Base-by-base conservation (phyloP, 83 land plant genomes). In the Diphasiastrum complanatum region DNA sequence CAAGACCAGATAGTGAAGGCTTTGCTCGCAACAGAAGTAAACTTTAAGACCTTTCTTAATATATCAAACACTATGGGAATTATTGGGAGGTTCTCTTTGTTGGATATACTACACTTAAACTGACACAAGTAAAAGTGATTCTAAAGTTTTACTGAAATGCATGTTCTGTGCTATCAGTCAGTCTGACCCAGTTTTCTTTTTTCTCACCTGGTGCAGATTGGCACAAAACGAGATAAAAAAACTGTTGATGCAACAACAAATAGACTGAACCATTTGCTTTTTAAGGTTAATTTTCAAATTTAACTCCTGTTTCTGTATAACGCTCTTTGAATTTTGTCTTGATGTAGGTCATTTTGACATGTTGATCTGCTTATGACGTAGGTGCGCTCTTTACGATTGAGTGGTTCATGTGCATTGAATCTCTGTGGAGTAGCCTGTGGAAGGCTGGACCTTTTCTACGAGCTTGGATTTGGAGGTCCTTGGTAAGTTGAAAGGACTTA, bases 351-450 rank as follows among this genome's bases (percentile, higher is more conserved):
- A n/a, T n/a, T n/a, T n/a, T n/a, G n/a, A n/a, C n/a, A n/a, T n/a
- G n/a, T n/a, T n/a, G n/a, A 3, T 45, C 23, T 2, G 36, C 33
- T 27, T 63, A 34, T 40, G 4, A 5, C 65, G 47, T 74, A 92
- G 98, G 88, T 88, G 47, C 79, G 96, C 32, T 85, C 96, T 2
- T 40, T 92, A n/a, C 79, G 98, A 31, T 83, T 92, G 88, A 66
- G 73, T 68, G 96, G 98, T 5, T 92, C 98, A 2, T 85, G 96
- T 79, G 98, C 98, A 4, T 47, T 92, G 69, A 81, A 92, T 61
- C 77, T 92, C 11, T 92, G 96, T 67, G 98, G 98, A 47, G 45
- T 88, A 41, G 98, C 98, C 37, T 85, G 91, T 76, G 98, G 98
- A 45, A 75, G 96, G 79, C 85, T 92, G 49, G 98, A 92, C 66